These are phyloP conservation scores for Rhododendron ferrugineum DNA, from an alignment of 148 eudicot species.

Conservation along the genomic window DNA sequence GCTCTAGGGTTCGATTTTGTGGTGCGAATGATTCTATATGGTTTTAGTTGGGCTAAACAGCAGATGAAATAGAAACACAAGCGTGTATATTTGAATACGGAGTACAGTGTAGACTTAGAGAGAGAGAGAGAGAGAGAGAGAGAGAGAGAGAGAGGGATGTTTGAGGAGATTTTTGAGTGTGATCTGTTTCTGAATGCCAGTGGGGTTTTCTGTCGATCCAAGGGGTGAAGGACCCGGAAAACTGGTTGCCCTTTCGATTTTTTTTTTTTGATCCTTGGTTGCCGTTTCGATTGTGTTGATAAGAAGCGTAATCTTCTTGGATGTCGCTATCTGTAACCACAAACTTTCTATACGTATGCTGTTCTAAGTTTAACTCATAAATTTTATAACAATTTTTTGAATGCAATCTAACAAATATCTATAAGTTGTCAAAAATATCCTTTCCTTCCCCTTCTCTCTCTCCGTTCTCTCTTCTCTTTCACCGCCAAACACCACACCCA, in stretches of 20 bases:
- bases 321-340: too few species aligned
- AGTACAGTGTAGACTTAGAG: not conserved
- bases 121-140: not conserved
- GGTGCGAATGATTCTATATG: not conserved
- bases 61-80: not conserved
- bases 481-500: too few species aligned
- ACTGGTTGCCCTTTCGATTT: not conserved
- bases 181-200: not conserved
- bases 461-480: too few species aligned
- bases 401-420: too few species aligned
- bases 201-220: too few species aligned
- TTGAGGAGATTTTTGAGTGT: not conserved
- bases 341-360: too few species aligned
- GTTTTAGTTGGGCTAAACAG: not conserved
- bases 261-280: too few species aligned
- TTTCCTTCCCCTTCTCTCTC: too few species aligned
- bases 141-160: not conserved
- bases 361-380: too few species aligned
- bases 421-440: too few species aligned
- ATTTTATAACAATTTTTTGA: too few species aligned
- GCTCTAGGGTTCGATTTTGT: not conserved
- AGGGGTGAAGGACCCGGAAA: not conserved
- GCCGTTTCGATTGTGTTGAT: not conserved
- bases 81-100: not conserved
- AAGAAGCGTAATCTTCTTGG: too few species aligned